phyloP scores from a whole-genome alignment of 2,329 filamentous ascomycete species.

The Mariannaea sp. region DNA sequence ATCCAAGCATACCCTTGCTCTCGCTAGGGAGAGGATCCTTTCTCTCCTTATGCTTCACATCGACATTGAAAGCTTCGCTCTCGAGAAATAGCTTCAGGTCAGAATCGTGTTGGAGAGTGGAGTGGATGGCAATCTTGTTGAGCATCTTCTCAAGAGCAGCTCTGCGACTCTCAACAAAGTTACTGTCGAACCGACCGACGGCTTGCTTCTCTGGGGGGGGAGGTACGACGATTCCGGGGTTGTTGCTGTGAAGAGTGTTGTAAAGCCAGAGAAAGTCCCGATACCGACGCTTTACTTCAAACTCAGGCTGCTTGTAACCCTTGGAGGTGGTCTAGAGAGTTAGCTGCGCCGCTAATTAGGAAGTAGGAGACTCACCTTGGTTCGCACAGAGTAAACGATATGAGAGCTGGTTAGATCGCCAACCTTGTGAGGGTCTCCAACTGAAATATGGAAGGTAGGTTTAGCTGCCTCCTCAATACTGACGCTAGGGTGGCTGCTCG shows the following conservation, averaged over 20 bases:
- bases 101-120: slow-evolving; percentile 87
- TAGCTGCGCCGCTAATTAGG: background rate
- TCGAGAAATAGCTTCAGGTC: slow-evolving; percentile 97
- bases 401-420: slow-evolving; percentile 96
- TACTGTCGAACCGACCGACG: slow-evolving; percentile 91
- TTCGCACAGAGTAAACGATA: slow-evolving; percentile 95
- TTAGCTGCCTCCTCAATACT: slow-evolving; percentile 93
- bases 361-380: slow-evolving; percentile 65
- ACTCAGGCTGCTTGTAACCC: slow-evolving; percentile 90
- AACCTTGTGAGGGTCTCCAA: slow-evolving; percentile 97
- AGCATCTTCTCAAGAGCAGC: slow-evolving; percentile 96
- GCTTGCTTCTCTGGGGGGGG: slow-evolving; percentile 98
- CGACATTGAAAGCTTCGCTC: slow-evolving; percentile 93
- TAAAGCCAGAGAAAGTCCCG: slow-evolving; percentile 98
- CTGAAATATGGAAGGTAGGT: slow-evolving; percentile 85
- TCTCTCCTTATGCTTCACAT: slow-evolving; percentile 97
- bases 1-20: slow-evolving; percentile 91
- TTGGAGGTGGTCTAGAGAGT: slow-evolving; percentile 81
- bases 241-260: slow-evolving; percentile 90
- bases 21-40: slow-evolving; percentile 84
- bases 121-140: slow-evolving; percentile 91
- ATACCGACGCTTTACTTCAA: slow-evolving; percentile 91
- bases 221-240: slow-evolving; percentile 91
- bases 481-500: slow-evolving; percentile 73
- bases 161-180: slow-evolving; percentile 92